phyloP scores from a whole-genome alignment of 164 flowering plant species.

The Protea cynaroides region DNA sequence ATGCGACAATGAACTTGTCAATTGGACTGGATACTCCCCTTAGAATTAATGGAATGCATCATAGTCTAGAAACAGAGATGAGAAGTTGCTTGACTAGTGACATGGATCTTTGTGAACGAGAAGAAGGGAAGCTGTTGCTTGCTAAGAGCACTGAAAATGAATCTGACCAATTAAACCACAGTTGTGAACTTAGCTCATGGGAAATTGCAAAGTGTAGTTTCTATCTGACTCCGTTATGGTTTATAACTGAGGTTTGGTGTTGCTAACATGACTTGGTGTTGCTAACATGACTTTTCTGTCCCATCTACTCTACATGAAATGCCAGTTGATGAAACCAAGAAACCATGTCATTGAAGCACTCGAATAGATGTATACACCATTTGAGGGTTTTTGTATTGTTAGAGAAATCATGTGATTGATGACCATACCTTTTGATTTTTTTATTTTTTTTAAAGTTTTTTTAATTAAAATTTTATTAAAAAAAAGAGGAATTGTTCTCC shows the following conservation, averaged over 20 bases:
- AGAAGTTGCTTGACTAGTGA: conserved; percentile 20
- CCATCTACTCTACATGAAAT: neutral
- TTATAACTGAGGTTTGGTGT: conserved; percentile 44
- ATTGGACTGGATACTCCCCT: conserved; percentile 36
- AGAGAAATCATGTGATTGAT: neutral
- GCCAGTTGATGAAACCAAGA: neutral
- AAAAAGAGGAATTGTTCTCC: too few species aligned
- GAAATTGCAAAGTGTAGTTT: conserved; percentile 42
- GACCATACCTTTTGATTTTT: conserved; percentile 3
- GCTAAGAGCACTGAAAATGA: conserved; percentile 26
- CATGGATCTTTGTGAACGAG: conserved; percentile 28
- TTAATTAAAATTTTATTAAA: too few species aligned
- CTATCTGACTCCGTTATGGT: conserved; percentile 55
- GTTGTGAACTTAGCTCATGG: conserved; percentile 30
- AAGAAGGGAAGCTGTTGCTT: conserved; percentile 38
- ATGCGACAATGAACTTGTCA: conserved; percentile 14
- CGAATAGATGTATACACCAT: neutral
- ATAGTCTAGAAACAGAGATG: conserved; percentile 25
- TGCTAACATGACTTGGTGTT: neutral
- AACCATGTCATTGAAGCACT: neutral
- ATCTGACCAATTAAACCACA: conserved; percentile 8
- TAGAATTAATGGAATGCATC: conserved; percentile 23
- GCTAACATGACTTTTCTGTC: neutral
- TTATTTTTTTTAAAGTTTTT: neutral
- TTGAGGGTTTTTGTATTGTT: neutral